Conservation (phyloP, 1,284 basidiomycete genomes). For the Papiliotrema fonsecae region DNA sequence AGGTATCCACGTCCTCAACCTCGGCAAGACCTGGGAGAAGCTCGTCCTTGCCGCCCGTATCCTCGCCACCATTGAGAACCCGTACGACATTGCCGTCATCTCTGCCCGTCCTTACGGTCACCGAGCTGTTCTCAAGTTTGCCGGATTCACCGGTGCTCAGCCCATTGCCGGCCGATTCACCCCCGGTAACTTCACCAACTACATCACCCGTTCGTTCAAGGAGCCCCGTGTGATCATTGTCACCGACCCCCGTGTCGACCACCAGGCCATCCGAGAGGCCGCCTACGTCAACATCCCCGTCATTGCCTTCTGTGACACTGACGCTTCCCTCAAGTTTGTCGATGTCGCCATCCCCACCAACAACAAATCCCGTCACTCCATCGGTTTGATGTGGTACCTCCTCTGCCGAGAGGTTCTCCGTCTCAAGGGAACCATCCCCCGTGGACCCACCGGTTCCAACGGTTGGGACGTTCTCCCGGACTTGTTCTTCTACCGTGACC, state of each 20-base stretch:
- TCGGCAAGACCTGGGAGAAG: constrained; percentile 99
- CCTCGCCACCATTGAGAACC: constrained; percentile 94
- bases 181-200: constrained; percentile 98
- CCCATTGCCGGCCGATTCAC: constrained; percentile 99
- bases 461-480: constrained; percentile 98
- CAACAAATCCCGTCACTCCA: constrained; percentile 97
- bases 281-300: constrained; percentile 99
- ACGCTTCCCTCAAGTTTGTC: constrained; percentile 94
- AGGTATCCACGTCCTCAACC: constrained; percentile 96
- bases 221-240: constrained; percentile 97
- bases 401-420: constrained; percentile 96
- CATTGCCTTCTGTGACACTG: constrained; percentile 97
- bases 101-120: constrained; percentile 97
- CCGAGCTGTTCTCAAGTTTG: constrained; percentile 97
- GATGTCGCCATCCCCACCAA: constrained; percentile 98
- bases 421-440: constrained; percentile 84
- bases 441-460: constrained; percentile 75
- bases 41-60: constrained; percentile 90
- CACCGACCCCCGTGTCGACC: constrained; percentile 97
- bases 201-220: constrained; percentile 99
- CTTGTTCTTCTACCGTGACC: constrained; percentile 99
- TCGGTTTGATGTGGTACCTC: constrained; percentile 98
- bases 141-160: constrained; percentile 94
- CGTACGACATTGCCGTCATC: constrained; percentile 95
- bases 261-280: constrained; percentile 99